A percentile compares a stretch with the other conserved stretches of the same genome.
phyloP scores from a whole-genome alignment of 768 basidiomycete species.

The Pluteus cervinus region DNA sequence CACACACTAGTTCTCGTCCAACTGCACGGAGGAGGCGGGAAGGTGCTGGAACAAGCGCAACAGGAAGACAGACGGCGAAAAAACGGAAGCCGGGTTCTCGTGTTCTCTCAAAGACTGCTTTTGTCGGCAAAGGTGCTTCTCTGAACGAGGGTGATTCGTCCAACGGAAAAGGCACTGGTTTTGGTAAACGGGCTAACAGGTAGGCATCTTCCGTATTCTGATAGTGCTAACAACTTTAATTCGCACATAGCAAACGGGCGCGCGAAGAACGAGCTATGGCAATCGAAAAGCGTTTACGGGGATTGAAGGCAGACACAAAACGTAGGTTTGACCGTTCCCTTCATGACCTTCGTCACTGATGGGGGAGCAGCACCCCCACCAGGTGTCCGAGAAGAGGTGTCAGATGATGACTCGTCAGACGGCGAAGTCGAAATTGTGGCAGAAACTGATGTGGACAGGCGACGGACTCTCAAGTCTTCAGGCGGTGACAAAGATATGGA shows the following conservation, averaged over 20 bases:
- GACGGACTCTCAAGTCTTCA: constrained; percentile 43
- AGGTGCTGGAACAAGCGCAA: constrained; percentile 25
- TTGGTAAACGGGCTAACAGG: constrained; percentile 70
- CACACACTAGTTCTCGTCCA: constrained; percentile 60
- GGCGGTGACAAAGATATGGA: constrained; percentile 37
- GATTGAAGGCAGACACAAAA: constrained; percentile 29
- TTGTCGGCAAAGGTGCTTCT: constrained; percentile 49
- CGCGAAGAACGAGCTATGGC: constrained; percentile 75
- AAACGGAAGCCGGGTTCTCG: constrained; percentile 69
- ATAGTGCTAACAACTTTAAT: background rate
- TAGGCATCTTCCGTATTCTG: constrained; percentile 15
- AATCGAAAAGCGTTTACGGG: constrained; percentile 54
- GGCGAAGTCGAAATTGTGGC: constrained; percentile 29
- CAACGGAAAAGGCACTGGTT: constrained; percentile 48
- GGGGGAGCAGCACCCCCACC: background rate
- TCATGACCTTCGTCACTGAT: background rate
- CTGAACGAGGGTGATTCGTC: constrained; percentile 37
- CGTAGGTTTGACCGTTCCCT: constrained; percentile 14
- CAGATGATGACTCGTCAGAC: constrained; percentile 11
- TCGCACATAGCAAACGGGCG: constrained; percentile 57
- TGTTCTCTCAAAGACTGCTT: constrained; percentile 55
- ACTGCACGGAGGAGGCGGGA: constrained; percentile 37
- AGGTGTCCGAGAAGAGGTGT: too few relatives aligned
- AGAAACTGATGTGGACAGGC: constrained; percentile 44
- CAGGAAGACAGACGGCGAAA: constrained; percentile 58